Base-by-base conservation (phyloP, 129 eudicot species). In the Artemisia argyi region DNA sequence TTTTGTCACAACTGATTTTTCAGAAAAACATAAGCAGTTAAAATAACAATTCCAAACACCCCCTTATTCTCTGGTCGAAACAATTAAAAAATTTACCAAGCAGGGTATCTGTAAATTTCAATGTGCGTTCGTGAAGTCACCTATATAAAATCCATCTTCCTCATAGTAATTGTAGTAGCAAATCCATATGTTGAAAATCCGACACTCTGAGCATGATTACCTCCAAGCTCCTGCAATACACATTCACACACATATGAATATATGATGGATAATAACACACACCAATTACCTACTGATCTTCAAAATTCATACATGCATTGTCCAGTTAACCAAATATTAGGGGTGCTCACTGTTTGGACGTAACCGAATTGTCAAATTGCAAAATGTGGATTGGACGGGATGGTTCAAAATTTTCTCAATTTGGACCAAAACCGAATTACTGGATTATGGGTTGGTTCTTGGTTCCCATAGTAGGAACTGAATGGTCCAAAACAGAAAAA, bases 41-140 rank as follows among this genome's bases (percentile, higher is more conserved):
- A 39, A 39, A 39, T 39, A 39, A 39, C 0, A 39, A 39, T 39
- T 39, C 11, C 11, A 8, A 39, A 39, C 46, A 39, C 46, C 46
- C n/a, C 11, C 46, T 7, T 39, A 7, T 3, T 17, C 2, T 5
- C 11, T 13, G n/a, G 42, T 3, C 47, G n/a, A 61, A n/a, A 61
- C 19, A 61, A 15, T 60, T 17, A 0, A 8, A 35, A n/a, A 15
- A 14, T 20, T 60, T 79, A 93, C 98, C 98, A 93, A 54, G 98
- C 92, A 66, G 98, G 98, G 76, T 93, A 93, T 83, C 84, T 84
- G 72, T 87, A 84, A 65, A 93, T 89, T 71, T 93, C 98, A 72
- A 93, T 87, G 79, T 93, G 97, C 98, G 89, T 93, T 18, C 97
- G 90, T 15, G 98, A 90, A 78, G 98, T 93, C 76, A 93, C 98